These are phyloP conservation scores for Puccinellia tenuiflora DNA, from an alignment of 176 grass and related monocot species.

Conservation along the genomic window DNA sequence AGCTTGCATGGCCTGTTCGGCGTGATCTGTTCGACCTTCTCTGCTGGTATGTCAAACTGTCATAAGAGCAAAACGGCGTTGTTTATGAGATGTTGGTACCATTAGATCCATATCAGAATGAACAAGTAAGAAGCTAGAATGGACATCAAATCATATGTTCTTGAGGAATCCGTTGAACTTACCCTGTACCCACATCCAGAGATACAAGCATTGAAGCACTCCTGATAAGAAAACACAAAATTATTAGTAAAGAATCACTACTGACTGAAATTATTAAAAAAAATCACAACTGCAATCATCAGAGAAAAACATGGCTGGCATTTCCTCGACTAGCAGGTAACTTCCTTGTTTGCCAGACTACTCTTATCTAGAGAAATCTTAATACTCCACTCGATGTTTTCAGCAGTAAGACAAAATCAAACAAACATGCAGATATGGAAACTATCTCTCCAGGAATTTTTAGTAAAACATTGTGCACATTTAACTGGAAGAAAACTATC, in stretches of 20 bases:
- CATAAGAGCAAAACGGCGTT: not conserved
- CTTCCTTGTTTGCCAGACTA: not conserved
- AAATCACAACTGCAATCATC: not conserved
- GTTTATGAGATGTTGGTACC: not conserved
- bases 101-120: not conserved
- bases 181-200: constrained; percentile 96
- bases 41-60: constrained; percentile 56
- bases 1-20: constrained; percentile 58
- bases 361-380: not conserved
- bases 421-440: not conserved
- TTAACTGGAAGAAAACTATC: not conserved
- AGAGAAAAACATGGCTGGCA: not conserved
- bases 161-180: not conserved
- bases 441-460: not conserved
- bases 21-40: constrained; percentile 55
- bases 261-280: not conserved
- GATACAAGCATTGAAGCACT: constrained; percentile 91
- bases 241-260: not conserved
- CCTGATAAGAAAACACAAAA: constrained; percentile 23
- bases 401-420: not conserved
- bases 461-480: not conserved
- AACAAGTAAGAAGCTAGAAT: not conserved
- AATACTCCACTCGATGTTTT: not conserved
- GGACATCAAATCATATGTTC: not conserved
- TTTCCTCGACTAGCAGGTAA: not conserved